Percentiles rank a stretch among this genome's conserved stretches.
These are phyloP conservation scores for Candida boleticola DNA, from an alignment of 805 yeast species.

Conservation along the genomic window DNA sequence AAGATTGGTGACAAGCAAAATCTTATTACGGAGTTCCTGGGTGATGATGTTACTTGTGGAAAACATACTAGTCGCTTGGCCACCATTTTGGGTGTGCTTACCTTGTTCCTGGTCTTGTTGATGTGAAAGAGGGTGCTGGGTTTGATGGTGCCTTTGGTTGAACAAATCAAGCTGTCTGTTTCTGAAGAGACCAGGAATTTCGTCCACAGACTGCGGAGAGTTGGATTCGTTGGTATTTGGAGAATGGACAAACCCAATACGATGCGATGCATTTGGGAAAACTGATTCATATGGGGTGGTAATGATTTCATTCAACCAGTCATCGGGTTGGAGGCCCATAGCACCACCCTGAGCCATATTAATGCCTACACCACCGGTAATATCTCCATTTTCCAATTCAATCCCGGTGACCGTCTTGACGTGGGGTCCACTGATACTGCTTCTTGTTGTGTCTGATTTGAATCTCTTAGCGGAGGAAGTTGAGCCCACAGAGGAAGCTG, in stretches of 20 bases:
- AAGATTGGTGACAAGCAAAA: conserved; percentile 53
- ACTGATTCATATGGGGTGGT: conserved; percentile 63
- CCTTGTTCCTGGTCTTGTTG: conserved; percentile 4
- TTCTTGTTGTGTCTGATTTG: background rate
- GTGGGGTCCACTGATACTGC: background rate
- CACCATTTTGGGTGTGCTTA: background rate
- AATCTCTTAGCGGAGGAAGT: background rate
- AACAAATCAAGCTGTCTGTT: conserved; percentile 66
- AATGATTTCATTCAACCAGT: conserved; percentile 71
- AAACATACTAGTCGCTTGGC: background rate
- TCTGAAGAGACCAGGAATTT: conserved; percentile 60
- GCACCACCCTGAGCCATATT: too few relatives aligned
- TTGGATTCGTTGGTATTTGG: conserved; percentile 25
- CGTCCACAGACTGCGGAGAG: conserved; percentile 28
- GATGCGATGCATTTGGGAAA: conserved; percentile 51
- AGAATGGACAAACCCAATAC: conserved; percentile 53
- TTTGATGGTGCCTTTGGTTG: conserved; percentile 19
- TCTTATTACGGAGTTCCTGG: conserved; percentile 51
- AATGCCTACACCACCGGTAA: background rate
- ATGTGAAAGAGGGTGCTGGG: background rate
- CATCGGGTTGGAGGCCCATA: conserved; percentile 36
- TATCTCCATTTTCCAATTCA: background rate
- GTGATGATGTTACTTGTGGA: conserved; percentile 16
- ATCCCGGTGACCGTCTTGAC: background rate
- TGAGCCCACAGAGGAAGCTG: background rate